phyloP scores from a whole-genome alignment of 2,329 filamentous ascomycete genomes.

The Phaeosphaeriaceae sp. region DNA sequence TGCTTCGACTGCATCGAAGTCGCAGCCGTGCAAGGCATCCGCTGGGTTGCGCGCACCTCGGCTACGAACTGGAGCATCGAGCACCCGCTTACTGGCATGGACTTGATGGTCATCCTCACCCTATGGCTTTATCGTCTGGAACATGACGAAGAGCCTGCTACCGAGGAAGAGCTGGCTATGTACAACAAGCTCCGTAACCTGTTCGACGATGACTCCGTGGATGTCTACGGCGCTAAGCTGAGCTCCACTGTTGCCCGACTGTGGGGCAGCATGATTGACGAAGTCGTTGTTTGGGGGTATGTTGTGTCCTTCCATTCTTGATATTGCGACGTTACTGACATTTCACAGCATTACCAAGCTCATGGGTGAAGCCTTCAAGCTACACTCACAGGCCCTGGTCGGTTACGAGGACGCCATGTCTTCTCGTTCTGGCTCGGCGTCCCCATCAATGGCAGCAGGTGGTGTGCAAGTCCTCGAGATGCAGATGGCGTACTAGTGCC shows the following conservation, averaged over 20 bases:
- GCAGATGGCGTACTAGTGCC: conserved; percentile 51
- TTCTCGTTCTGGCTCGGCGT: conserved; percentile 52
- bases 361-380: conserved; percentile 97
- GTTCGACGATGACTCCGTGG: conserved; percentile 89
- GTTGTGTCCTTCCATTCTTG: conserved; percentile 51
- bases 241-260: conserved; percentile 95
- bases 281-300: conserved; percentile 99
- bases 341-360: conserved; percentile 79
- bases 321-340: conserved; percentile 52
- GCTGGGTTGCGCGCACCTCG: conserved; percentile 97
- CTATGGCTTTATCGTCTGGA: conserved; percentile 99
- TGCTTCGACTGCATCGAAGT: conserved; percentile 99
- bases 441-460: conserved; percentile 50
- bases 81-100: conserved; percentile 93
- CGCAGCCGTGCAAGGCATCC: conserved; percentile 89
- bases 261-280: conserved; percentile 98
- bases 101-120: conserved; percentile 96
- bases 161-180: conserved; percentile 84
- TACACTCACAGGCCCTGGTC: conserved; percentile 91
- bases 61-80: conserved; percentile 99
- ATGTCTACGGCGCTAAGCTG: conserved; percentile 80
- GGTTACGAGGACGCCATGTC: conserved; percentile 86
- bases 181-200: conserved; percentile 90
- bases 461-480: conserved; percentile 52
- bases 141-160: conserved; percentile 93